phyloP scores from a whole-genome alignment of 2,329 filamentous ascomycete genomes.

The Stagonosporopsis rhizophila region DNA sequence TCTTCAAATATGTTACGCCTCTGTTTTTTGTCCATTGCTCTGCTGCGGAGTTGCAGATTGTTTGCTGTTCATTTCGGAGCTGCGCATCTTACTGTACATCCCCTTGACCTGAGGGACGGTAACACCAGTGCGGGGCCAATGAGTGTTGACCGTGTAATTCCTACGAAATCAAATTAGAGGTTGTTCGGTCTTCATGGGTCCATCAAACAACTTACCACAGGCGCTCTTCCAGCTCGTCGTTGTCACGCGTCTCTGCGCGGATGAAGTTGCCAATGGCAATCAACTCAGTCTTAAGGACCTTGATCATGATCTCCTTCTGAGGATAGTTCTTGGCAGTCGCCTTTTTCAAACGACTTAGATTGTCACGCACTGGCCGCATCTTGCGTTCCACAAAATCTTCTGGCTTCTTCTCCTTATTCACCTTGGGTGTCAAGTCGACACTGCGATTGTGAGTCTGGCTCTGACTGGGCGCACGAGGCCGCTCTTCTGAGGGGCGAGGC shows the following conservation, averaged over 20 bases:
- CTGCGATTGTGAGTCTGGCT: slow-evolving; percentile 51
- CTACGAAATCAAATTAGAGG: slow-evolving; percentile 36
- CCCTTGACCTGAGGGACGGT: slow-evolving; percentile 43
- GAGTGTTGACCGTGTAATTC: slow-evolving; percentile 46
- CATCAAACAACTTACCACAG: slow-evolving; percentile 55
- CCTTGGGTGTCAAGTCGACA: slow-evolving; percentile 38
- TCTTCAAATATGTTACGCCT: slow-evolving; percentile 18
- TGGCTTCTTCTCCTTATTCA: slow-evolving; percentile 37
- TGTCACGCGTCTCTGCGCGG: slow-evolving; percentile 55
- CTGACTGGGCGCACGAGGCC: slow-evolving; percentile 51
- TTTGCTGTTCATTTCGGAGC: slow-evolving; percentile 40
- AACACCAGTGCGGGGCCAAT: slow-evolving; percentile 47
- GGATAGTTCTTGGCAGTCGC: slow-evolving; percentile 69
- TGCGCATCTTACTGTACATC: slow-evolving; percentile 50
- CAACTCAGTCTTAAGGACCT: slow-evolving; percentile 67
- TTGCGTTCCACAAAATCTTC: slow-evolving; percentile 61
- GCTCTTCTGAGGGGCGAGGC: slow-evolving; percentile 59
- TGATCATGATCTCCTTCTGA: slow-evolving; percentile 67
- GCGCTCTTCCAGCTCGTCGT: slow-evolving; percentile 56
- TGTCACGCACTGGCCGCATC: slow-evolving; percentile 66
- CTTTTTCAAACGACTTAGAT: slow-evolving; percentile 65
- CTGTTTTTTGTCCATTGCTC: slow-evolving; percentile 38
- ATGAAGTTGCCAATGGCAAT: slow-evolving; percentile 70
- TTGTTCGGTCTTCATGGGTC: not conserved
- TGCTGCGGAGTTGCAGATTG: slow-evolving; percentile 27